Percentiles rank a stretch among this genome's conserved stretches.
Evolutionary conservation across 345 rosid species (phyloP).

Genomic region (Linum lewisii): DNA sequence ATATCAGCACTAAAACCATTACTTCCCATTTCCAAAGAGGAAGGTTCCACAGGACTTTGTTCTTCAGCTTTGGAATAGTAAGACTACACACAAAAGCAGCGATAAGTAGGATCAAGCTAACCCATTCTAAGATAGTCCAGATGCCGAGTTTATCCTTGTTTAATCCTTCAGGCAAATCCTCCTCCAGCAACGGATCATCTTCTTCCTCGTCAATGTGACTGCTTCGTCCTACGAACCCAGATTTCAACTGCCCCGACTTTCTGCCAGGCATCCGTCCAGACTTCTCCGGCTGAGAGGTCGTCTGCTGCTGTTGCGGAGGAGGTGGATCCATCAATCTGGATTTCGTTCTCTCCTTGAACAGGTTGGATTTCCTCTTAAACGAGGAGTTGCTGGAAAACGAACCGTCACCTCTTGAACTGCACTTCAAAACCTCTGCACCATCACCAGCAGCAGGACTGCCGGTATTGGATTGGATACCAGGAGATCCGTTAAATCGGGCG

Average conservation of each 20-base stretch:
- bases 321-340: constrained; percentile 25
- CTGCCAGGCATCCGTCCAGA: constrained; percentile 16
- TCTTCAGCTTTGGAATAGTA: constrained; percentile 8
- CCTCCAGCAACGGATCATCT: constrained; percentile 25
- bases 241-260: constrained; percentile 22
- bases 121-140: constrained; percentile 21
- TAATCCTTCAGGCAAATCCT: constrained; percentile 21
- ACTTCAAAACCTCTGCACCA: constrained; percentile 18
- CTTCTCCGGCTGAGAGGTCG: constrained; percentile 9
- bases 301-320: not conserved
- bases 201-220: constrained; percentile 17
- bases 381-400: constrained; percentile 12
- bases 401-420: constrained; percentile 14
- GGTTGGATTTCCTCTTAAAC: constrained; percentile 18
- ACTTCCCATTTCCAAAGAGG: constrained; percentile 24
- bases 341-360: constrained; percentile 20
- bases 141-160: constrained; percentile 16
- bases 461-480: constrained; percentile 7
- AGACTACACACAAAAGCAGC: constrained; percentile 23
- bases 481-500: constrained; percentile 10
- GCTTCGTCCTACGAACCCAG: constrained; percentile 19
- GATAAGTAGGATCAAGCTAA: constrained; percentile 20
- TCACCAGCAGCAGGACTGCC: not conserved
- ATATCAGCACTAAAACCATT: constrained; percentile 21
- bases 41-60: constrained; percentile 13